These are phyloP conservation scores for Oligophagozyma castellii DNA, from an alignment of 1,139 yeast genomes.

Conservation along the genomic window DNA sequence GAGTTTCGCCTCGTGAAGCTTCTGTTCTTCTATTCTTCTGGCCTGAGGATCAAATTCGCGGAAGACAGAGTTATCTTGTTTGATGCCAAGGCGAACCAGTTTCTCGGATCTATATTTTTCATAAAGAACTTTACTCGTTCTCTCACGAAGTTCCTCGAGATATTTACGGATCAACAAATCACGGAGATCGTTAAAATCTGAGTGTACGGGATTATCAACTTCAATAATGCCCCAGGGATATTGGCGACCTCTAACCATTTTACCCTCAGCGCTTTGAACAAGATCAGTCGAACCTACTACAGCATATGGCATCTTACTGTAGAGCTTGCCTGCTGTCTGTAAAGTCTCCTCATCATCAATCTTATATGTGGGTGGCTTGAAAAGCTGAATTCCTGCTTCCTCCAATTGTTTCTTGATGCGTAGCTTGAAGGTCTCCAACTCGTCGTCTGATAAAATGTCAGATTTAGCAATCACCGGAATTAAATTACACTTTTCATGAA, in stretches of 20 bases:
- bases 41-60: slow-evolving; percentile 87
- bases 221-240: slow-evolving; percentile 99
- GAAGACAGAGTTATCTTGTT: slow-evolving; percentile 85
- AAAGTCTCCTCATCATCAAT: slow-evolving; percentile 80
- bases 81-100: slow-evolving; percentile 69
- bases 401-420: slow-evolving; percentile 65
- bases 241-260: slow-evolving; percentile 76
- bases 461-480: slow-evolving; percentile 93
- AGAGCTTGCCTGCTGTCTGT: slow-evolving; percentile 49
- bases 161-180: slow-evolving; percentile 82
- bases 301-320: slow-evolving; percentile 78
- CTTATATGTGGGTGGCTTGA: slow-evolving; percentile 66
- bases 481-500: slow-evolving; percentile 84
- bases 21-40: slow-evolving; percentile 89
- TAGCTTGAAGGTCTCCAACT: slow-evolving; percentile 59
- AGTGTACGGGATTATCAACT: slow-evolving; percentile 88
- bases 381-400: slow-evolving; percentile 63
- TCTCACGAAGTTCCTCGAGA: slow-evolving; percentile 87
- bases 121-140: slow-evolving; percentile 62
- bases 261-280: slow-evolving; percentile 63
- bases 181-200: slow-evolving; percentile 84
- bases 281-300: slow-evolving; percentile 80
- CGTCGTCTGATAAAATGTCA: slow-evolving; percentile 85
- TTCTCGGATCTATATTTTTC: slow-evolving; percentile 85
- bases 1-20: slow-evolving; percentile 84